Conservation (phyloP, 805 yeast species). For the Wickerhamiella azyma region DNA sequence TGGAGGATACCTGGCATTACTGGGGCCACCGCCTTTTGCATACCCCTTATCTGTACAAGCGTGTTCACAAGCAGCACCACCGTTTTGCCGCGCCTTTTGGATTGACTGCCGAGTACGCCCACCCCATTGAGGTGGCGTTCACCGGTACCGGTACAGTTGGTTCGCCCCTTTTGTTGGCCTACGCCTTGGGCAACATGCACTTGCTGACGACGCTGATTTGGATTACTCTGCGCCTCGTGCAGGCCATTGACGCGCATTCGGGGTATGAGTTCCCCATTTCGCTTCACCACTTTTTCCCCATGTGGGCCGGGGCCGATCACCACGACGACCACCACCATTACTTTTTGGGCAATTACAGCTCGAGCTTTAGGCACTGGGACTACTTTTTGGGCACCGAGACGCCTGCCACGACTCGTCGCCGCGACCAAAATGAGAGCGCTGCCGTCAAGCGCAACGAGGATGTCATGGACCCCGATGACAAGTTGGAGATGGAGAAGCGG, state of each 20-base stretch:
- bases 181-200: slow-evolving; percentile 63
- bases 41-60: slow-evolving; percentile 68
- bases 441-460: slow-evolving; percentile 17
- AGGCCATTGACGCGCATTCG: slow-evolving; percentile 95
- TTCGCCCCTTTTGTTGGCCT: slow-evolving; percentile 75
- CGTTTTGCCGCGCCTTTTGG: slow-evolving; percentile 98
- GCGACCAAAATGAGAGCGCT: slow-evolving; percentile 11
- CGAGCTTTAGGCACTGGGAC: slow-evolving; percentile 96
- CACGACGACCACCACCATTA: slow-evolving; percentile 96
- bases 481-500: slow-evolving; percentile 12
- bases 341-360: slow-evolving; percentile 90
- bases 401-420: slow-evolving; percentile 35
- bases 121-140: slow-evolving; percentile 82
- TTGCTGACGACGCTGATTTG: slow-evolving; percentile 79
- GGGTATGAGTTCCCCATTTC: slow-evolving; percentile 98
- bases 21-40: slow-evolving; percentile 89
- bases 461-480: slow-evolving; percentile 20
- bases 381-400: slow-evolving; percentile 70
- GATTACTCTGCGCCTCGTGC: slow-evolving; percentile 80
- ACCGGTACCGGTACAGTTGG: slow-evolving; percentile 95
- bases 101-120: slow-evolving; percentile 93
- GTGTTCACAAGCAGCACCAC: slow-evolving; percentile 95
- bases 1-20: slow-evolving; percentile 96
- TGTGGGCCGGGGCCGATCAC: slow-evolving; percentile 98
- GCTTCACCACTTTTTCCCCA: slow-evolving; percentile 76